Conservation (phyloP, 352 stramenopile genomes). For the Globisporangium middletonii region DNA sequence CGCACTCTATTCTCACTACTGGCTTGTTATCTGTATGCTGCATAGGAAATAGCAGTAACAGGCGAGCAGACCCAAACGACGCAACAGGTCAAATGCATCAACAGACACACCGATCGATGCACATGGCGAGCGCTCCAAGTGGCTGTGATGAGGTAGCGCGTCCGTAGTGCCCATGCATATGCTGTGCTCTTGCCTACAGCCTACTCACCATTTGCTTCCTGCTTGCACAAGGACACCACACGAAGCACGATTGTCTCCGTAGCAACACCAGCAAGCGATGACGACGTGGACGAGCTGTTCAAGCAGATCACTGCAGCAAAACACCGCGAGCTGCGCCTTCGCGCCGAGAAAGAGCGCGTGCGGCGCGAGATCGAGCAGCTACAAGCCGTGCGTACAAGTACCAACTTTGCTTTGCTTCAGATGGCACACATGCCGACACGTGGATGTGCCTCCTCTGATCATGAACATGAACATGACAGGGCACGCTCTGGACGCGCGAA, state of each 20-base stretch:
- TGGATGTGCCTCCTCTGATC: background rate
- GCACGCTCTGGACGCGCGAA: conserved; percentile 41
- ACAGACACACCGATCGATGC: background rate
- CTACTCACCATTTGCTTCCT: background rate
- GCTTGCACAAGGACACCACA: background rate
- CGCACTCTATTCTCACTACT: too few species aligned
- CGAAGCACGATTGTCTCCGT: background rate
- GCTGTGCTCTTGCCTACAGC: too few species aligned
- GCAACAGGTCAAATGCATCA: background rate
- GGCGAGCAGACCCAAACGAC: too few species aligned
- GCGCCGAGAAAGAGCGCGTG: conserved; percentile 61
- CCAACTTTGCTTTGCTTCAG: background rate
- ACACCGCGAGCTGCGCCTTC: conserved; percentile 57
- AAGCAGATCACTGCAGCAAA: conserved; percentile 45
- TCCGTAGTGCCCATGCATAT: too few species aligned
- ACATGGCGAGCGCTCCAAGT: background rate
- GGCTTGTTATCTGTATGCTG: too few species aligned
- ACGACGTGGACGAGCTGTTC: conserved; percentile 53
- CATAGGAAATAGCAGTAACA: background rate
- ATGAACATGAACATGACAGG: conserved; percentile 12
- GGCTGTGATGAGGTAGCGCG: background rate
- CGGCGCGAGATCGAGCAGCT: conserved; percentile 43
- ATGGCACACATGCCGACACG: background rate
- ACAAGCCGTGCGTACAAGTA: conserved; percentile 23
- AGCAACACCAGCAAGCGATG: conserved; percentile 8